These are phyloP conservation scores for Mucor plumbeus DNA, from an alignment of 371 early-diverging fungal species.

Conservation along the genomic window DNA sequence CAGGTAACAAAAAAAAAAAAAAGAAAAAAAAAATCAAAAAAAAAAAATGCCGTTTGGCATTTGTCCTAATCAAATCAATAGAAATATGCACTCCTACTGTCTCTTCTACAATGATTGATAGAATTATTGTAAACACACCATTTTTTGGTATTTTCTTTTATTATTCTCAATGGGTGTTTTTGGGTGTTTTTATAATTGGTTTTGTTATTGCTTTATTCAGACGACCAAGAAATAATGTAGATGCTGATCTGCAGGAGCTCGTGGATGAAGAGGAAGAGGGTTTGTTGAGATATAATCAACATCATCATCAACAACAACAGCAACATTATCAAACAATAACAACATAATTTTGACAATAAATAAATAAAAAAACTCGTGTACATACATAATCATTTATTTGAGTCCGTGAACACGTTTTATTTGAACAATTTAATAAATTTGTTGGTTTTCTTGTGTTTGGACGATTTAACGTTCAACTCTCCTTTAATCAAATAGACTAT, in stretches of 20 bases:
- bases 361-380: constrained; percentile 5
- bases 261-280: constrained; percentile 35
- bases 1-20: constrained; percentile 28
- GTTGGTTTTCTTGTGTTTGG: constrained; percentile 2
- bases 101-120: constrained; percentile 56
- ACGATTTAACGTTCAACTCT: not conserved
- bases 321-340: constrained; percentile 13
- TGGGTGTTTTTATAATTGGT: constrained; percentile 46
- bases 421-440: constrained; percentile 13
- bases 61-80: constrained; percentile 1
- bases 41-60: not conserved
- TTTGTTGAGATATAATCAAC: constrained; percentile 20
- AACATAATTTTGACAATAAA: not conserved
- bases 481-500: not conserved
- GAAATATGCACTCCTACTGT: constrained; percentile 66
- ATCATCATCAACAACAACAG: not conserved
- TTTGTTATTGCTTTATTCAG: constrained; percentile 35
- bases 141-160: constrained; percentile 63
- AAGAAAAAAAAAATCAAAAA: not conserved
- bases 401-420: constrained; percentile 20
- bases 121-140: constrained; percentile 56
- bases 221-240: constrained; percentile 30
- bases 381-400: constrained; percentile 8
- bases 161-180: constrained; percentile 60
- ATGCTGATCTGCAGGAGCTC: constrained; percentile 31